Evolutionary conservation across 169 alveolate genomes (phyloP).

Genomic region (Plasmodium reichenowi): DNA sequence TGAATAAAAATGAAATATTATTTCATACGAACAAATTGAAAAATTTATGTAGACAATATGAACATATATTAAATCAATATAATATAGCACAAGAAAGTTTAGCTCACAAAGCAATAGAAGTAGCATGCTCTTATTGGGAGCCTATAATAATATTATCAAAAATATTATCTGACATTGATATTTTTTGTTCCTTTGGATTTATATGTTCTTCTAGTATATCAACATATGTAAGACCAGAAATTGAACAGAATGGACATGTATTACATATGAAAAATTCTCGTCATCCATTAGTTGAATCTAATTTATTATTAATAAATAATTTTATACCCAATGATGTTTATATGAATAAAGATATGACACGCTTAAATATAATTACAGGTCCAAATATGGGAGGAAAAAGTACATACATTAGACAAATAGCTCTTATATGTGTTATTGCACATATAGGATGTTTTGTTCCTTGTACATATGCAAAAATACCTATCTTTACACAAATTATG

Average conservation of each 20-base stretch:
- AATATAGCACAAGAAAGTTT: constrained; percentile 87
- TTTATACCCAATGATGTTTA: constrained; percentile 92
- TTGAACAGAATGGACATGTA: constrained; percentile 85
- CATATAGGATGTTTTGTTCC: constrained; percentile 98
- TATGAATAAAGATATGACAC: constrained; percentile 86
- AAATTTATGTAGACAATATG: constrained; percentile 86
- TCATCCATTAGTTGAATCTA: constrained; percentile 91
- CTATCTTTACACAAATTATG: constrained; percentile 93
- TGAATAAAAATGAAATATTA: constrained; percentile 90
- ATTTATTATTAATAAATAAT: constrained; percentile 78
- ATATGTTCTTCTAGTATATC: constrained; percentile 89
- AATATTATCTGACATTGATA: constrained; percentile 94
- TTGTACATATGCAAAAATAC: constrained; percentile 92
- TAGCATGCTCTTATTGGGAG: constrained; percentile 97
- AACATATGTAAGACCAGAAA: constrained; percentile 91
- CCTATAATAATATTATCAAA: constrained; percentile 90
- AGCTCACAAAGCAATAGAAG: constrained; percentile 92
- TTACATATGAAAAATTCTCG: constrained; percentile 87
- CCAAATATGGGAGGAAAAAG: constrained; percentile 99
- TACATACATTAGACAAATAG: constrained; percentile 94
- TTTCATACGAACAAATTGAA: constrained; percentile 90
- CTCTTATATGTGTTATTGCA: constrained; percentile 85
- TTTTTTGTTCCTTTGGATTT: constrained; percentile 93
- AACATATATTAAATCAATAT: constrained; percentile 85
- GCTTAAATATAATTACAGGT: constrained; percentile 96